phyloP scores from a whole-genome alignment of 345 rosid species.

The Rhodamnia rubescens region DNA sequence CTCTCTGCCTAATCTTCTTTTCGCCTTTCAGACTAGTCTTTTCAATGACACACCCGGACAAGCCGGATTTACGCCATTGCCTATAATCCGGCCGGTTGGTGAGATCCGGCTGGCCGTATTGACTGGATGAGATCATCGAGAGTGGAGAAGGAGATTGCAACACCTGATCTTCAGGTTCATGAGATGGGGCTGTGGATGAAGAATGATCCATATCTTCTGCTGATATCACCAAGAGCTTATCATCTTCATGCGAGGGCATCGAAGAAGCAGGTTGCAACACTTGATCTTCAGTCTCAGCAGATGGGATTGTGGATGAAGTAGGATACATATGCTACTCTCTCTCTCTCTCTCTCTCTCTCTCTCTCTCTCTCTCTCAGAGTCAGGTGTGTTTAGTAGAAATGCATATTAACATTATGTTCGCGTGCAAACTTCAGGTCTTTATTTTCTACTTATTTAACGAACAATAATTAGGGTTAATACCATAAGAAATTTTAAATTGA shows the following conservation, averaged over 20 bases:
- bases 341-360: not conserved
- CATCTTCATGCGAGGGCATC: not conserved
- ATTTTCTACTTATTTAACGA: not conserved
- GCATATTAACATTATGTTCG: not conserved
- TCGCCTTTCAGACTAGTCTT: not conserved
- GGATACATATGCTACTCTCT: not conserved
- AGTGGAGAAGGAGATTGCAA: not conserved
- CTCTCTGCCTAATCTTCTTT: constrained; percentile 25
- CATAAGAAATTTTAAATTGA: no score
- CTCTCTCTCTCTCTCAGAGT: not conserved
- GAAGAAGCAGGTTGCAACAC: not conserved
- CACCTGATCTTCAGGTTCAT: not conserved
- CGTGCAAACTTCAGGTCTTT: not conserved
- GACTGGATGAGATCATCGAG: not conserved
- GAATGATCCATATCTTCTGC: not conserved
- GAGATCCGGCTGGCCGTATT: not conserved
- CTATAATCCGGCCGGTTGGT: not conserved
- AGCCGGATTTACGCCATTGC: not conserved
- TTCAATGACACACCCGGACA: not conserved
- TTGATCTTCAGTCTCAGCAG: not conserved
- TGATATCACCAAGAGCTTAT: not conserved
- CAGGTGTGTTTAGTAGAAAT: not conserved
- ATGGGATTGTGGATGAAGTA: not conserved
- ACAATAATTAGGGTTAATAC: no score
- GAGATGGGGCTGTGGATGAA: not conserved